Evolutionary conservation across 257 asterid genomes (phyloP), one percentile per base, ranked within the genome.

Genomic region (Nicotiana tabacum): DNA sequence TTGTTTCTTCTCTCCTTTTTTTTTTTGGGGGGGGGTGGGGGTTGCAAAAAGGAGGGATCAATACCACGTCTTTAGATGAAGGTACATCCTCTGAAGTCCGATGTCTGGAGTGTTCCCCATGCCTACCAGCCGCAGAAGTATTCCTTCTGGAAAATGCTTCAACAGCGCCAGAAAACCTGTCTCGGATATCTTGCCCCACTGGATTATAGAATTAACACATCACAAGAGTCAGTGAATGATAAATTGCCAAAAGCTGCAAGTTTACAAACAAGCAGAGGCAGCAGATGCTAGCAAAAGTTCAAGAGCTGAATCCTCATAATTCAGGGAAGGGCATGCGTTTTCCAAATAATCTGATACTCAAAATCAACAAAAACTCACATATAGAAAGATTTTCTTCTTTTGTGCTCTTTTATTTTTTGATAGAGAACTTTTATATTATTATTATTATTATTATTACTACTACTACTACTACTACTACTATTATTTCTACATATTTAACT

Each of bases 11-110:
- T 37, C 13, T 1, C 10, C 6, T 29, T 64, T 46, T 10, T 2
- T 2, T 24, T 24, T 24, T 24, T 24, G 0, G 27, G 27, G 27
- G 27, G 27, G 27, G 27, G 27, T n/a, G 6, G 21, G 3, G 24
- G 24, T 21, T 21, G 3, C 10, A 5, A 2, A 21, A 46, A 72
- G 37, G 79, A 72, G 24, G 24, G 61, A 80, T 66, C 17, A 46
- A 30, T 86, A 86, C 89, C 89, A 86, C 86, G 15, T 81, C 85
- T 80, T 81, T 83, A 24, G 89, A 86, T 11, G 86, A 85, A 85
- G 88, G 83, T 37, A 76, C 58, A 81, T 72, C 88, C 35, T 86
- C 86, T 81, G 85, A 77, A 64, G 80, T 51, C 64, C 84, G 77
- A 61, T 76, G 86, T 60, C 88, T 83, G 78, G 88, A 80, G 78